Conservation (phyloP, 306 rosid genomes). For the Lotus japonicus region DNA sequence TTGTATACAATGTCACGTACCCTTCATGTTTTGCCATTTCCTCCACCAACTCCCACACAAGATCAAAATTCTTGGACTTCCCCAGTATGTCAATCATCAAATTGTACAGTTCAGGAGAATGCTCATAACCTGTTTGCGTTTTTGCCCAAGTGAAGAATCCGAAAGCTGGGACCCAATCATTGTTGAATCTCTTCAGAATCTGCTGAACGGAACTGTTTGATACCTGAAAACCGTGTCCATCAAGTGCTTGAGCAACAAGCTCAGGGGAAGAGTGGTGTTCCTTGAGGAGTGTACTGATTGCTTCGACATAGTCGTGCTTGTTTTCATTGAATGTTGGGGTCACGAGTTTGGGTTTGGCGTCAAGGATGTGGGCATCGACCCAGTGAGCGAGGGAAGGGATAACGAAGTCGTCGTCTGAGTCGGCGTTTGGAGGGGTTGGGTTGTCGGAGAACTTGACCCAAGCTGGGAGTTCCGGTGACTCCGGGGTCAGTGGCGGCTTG, state of each 20-base stretch:
- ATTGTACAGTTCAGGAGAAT: conserved; percentile 40
- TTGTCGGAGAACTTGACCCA: conserved; percentile 54
- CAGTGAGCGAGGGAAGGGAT: conserved; percentile 75
- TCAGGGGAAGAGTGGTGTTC: conserved; percentile 41
- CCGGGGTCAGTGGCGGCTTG: conserved; percentile 18
- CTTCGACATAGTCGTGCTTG: conserved; percentile 25
- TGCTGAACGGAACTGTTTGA: conserved; percentile 41
- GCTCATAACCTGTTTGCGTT: conserved; percentile 57
- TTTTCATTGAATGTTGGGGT: background rate
- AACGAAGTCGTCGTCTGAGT: conserved; percentile 51
- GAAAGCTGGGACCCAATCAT: conserved; percentile 58
- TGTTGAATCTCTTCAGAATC: conserved; percentile 57
- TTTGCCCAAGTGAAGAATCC: conserved; percentile 81
- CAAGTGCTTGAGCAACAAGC: conserved; percentile 39
- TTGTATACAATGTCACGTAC: conserved; percentile 45
- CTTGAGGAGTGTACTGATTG: conserved; percentile 41
- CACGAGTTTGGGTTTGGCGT: background rate
- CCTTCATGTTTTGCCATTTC: conserved; percentile 52
- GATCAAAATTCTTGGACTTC: conserved; percentile 34
- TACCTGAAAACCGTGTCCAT: conserved; percentile 17
- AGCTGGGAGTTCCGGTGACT: conserved; percentile 61
- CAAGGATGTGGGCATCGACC: conserved; percentile 43
- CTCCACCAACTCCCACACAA: conserved; percentile 60
- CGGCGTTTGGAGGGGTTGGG: conserved; percentile 12
- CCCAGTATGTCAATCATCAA: conserved; percentile 66